Conservation (phyloP, 2,329 filamentous ascomycete genomes). For the Claviceps spartinae region DNA sequence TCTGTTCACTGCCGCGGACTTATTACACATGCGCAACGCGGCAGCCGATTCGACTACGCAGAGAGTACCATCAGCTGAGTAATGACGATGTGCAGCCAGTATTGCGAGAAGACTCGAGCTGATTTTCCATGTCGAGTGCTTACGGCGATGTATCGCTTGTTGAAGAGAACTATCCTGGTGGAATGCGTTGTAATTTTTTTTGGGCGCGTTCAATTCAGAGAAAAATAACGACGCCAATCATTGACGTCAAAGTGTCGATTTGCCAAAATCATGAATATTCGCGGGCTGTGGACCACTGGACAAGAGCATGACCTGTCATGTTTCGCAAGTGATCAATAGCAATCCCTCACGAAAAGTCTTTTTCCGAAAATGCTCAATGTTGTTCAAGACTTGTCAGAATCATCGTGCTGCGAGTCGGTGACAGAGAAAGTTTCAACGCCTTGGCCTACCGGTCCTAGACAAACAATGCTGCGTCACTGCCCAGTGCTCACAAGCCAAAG, state of each 20-base stretch:
- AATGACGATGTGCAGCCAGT: neutral
- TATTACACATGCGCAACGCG: too few relatives aligned
- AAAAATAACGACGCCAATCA: too few relatives aligned
- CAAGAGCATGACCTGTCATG: neutral
- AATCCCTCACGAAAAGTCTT: neutral
- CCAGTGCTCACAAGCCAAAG: neutral
- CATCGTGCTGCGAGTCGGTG: neutral
- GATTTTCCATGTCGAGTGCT: neutral
- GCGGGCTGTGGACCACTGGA: too few relatives aligned
- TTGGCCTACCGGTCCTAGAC: neutral
- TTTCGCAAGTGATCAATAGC: neutral
- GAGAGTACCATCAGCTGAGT: neutral
- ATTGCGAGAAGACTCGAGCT: too few relatives aligned
- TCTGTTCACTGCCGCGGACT: neutral
- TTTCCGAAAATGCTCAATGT: neutral
- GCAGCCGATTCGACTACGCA: too few relatives aligned
- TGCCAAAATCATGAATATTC: neutral
- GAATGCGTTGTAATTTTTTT: neutral
- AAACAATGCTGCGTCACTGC: too few relatives aligned
- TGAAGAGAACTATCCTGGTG: neutral
- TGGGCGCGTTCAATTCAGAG: neutral
- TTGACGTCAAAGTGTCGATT: too few relatives aligned
- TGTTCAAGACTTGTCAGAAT: neutral
- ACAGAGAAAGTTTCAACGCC: neutral
- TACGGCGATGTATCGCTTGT: neutral